phyloP scores from a whole-genome alignment of 768 basidiomycete genomes.

The Phanerochaete sordida region DNA sequence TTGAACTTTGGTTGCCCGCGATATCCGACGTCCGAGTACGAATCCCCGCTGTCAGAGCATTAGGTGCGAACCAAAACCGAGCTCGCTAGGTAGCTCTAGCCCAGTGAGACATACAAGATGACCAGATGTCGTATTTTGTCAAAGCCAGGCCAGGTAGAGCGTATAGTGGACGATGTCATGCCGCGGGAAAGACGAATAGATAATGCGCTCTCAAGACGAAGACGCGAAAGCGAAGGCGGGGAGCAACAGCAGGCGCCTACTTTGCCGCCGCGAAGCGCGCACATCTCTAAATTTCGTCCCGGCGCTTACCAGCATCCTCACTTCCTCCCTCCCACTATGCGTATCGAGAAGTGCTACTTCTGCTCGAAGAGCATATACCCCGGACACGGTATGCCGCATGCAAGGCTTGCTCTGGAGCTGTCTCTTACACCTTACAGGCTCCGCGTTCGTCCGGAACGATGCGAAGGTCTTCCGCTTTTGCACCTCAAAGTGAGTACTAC shows the following conservation, averaged over 20 bases:
- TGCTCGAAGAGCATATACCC: constrained; percentile 97
- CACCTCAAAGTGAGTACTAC: constrained; percentile 80
- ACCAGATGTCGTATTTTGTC: constrained; percentile 38
- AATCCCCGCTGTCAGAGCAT: constrained; percentile 49
- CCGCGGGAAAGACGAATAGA: neutral
- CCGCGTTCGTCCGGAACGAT: constrained; percentile 96
- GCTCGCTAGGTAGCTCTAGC: neutral
- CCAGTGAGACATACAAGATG: constrained; percentile 45
- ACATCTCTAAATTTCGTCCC: constrained; percentile 7
- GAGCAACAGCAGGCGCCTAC: too few species aligned
- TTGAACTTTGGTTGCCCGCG: constrained; percentile 6
- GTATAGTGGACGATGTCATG: constrained; percentile 3
- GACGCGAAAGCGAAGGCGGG: too few species aligned
- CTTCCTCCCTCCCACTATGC: constrained; percentile 46
- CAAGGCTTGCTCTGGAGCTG: neutral
- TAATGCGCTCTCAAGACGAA: neutral
- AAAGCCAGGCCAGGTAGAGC: constrained; percentile 42
- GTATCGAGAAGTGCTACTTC: constrained; percentile 98
- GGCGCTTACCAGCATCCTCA: constrained; percentile 2
- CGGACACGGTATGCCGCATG: constrained; percentile 68
- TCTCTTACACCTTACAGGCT: constrained; percentile 43
- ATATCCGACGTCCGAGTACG: constrained; percentile 43
- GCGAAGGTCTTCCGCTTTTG: constrained; percentile 98
- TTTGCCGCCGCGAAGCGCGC: neutral
- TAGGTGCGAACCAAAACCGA: neutral